phyloP scores from a whole-genome alignment of 2,329 filamentous ascomycete species.

The Pseudogymnoascus sp. region DNA sequence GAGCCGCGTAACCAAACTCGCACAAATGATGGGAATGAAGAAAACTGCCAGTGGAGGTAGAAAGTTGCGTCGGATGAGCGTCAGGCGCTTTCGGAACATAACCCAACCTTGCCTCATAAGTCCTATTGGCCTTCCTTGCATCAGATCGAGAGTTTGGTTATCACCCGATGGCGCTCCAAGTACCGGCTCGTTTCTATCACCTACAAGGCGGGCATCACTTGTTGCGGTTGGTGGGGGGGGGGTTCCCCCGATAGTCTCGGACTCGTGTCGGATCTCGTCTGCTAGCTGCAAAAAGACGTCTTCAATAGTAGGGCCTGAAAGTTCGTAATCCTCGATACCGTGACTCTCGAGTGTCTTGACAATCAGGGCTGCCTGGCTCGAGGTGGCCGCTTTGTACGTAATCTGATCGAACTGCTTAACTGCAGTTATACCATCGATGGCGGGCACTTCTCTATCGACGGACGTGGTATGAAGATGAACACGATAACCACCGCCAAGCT shows the following conservation, averaged over 20 bases:
- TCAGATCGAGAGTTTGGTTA: constrained; percentile 41
- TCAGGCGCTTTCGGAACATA: constrained; percentile 68
- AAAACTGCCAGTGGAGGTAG: constrained; percentile 68
- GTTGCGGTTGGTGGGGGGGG: constrained; percentile 15
- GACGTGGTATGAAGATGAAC: constrained; percentile 62
- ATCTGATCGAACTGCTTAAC: constrained; percentile 60
- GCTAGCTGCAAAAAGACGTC: constrained; percentile 85
- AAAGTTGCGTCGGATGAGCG: constrained; percentile 69
- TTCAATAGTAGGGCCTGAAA: constrained; percentile 83
- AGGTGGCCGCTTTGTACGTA: constrained; percentile 64
- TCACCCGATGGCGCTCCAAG: neutral
- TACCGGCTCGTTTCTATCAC: constrained; percentile 9
- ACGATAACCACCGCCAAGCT: constrained; percentile 74
- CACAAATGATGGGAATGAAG: constrained; percentile 68
- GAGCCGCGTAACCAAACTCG: constrained; percentile 71
- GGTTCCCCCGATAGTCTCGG: constrained; percentile 15
- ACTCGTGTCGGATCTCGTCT: constrained; percentile 61
- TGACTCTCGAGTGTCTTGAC: constrained; percentile 59
- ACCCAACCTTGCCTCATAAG: constrained; percentile 64
- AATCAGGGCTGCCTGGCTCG: constrained; percentile 60
- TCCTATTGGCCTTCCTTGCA: constrained; percentile 61
- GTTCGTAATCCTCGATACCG: constrained; percentile 68
- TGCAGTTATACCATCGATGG: constrained; percentile 48
- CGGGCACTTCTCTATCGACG: constrained; percentile 34
- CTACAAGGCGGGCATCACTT: constrained; percentile 9